phyloP scores from a whole-genome alignment of 345 rosid genomes.

The Sapria himalayana region DNA sequence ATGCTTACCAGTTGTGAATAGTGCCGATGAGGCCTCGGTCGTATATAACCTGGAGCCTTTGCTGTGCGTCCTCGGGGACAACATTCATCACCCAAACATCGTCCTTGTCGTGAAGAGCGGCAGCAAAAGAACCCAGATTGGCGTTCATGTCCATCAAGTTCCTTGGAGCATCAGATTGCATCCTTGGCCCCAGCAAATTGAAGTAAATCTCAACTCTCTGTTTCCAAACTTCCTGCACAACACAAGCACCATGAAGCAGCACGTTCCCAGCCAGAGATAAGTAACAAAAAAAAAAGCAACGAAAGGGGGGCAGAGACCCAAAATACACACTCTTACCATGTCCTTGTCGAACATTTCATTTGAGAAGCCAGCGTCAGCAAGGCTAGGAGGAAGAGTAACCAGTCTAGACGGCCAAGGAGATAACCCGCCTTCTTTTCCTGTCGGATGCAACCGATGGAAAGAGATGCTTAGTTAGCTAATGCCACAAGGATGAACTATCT shows the following conservation, averaged over 20 bases:
- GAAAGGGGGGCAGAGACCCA: no score
- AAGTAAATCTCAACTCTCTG: conserved; percentile 58
- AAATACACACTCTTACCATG: conserved; percentile 44
- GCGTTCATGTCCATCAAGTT: conserved; percentile 99
- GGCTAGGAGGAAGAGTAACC: conserved; percentile 70
- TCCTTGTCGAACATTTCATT: conserved; percentile 67
- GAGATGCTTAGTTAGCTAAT: conserved; percentile 5
- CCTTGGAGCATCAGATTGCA: conserved; percentile 46
- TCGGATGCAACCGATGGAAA: conserved; percentile 44
- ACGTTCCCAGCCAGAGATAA: background rate
- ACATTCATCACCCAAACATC: conserved; percentile 94
- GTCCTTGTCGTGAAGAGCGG: conserved; percentile 65
- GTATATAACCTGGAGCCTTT: conserved; percentile 60
- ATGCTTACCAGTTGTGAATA: conserved; percentile 55
- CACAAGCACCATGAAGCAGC: conserved; percentile 3
- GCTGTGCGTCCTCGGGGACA: conserved; percentile 56
- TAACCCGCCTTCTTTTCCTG: conserved; percentile 66
- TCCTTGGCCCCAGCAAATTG: conserved; percentile 57
- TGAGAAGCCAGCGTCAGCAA: conserved; percentile 80
- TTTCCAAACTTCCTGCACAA: conserved; percentile 52
- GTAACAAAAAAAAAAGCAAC: conserved; percentile 3
- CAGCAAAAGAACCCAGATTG: conserved; percentile 74
- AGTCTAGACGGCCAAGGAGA: conserved; percentile 96
- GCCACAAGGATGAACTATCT: no score
- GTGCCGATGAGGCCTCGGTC: conserved; percentile 79